Percentiles rank a stretch among this genome's conserved stretches.
phyloP scores from a whole-genome alignment of 768 basidiomycete species.

The Rhodosporidiobolus odoratus region DNA sequence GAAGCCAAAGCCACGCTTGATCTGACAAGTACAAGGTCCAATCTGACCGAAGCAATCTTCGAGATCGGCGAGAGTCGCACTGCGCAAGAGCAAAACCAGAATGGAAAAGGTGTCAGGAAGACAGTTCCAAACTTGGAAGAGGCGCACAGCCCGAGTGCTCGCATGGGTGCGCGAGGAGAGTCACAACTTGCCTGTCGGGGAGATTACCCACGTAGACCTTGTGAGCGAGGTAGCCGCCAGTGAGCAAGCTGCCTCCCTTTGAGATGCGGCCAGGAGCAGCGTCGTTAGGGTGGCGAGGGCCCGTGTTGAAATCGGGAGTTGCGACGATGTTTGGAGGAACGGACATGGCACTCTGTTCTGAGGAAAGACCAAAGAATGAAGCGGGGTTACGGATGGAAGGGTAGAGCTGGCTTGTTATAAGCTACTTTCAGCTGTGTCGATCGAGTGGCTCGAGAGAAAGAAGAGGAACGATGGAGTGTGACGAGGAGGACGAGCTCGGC shows the following conservation, averaged over 20 bases:
- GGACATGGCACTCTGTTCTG: neutral
- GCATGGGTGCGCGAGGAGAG: neutral
- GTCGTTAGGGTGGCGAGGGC: conserved; percentile 24
- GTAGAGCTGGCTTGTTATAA: neutral
- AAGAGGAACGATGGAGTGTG: neutral
- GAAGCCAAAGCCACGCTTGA: conserved; percentile 42
- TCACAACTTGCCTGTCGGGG: conserved; percentile 27
- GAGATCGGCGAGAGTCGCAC: conserved; percentile 39
- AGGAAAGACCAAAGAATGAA: too few species aligned
- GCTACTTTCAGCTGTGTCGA: neutral
- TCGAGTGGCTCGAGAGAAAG: neutral
- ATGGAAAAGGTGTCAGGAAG: neutral
- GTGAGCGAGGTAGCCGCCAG: conserved; percentile 33
- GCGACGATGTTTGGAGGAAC: neutral
- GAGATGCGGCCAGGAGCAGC: conserved; percentile 29
- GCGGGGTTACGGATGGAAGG: neutral
- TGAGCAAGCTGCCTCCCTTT: conserved; percentile 25
- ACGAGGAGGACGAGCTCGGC: neutral
- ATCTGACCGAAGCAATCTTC: conserved; percentile 43
- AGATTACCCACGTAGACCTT: conserved; percentile 43
- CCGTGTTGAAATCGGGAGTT: neutral
- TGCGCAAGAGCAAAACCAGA: neutral
- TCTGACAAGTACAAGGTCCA: conserved; percentile 32
- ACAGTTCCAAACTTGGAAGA: neutral
- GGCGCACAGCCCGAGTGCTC: neutral